Base-by-base conservation (phyloP, 2,329 filamentous ascomycete genomes). In the Pyricularia grisea region DNA sequence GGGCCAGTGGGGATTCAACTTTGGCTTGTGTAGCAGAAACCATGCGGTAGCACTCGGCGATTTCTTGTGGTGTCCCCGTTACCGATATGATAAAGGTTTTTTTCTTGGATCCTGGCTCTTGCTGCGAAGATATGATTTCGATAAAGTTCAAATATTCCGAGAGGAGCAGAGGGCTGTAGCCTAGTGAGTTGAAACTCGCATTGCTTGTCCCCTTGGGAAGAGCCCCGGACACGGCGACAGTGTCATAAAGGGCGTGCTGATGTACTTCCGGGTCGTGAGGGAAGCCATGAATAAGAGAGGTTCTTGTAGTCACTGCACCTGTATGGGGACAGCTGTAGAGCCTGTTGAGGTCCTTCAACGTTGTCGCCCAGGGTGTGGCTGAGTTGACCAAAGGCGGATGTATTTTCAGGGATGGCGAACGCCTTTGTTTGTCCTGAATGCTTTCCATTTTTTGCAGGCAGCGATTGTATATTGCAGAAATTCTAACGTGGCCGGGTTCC, bases 301-400 rank as follows among this genome's bases (percentile, higher is more conserved):
- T 94, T 14, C 92, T 84, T 2, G 88, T 92, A 1, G 92, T 94
- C 36, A 94, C 86, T 17, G 90, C 91, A 70, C 92, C 92, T 0
- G 89, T 93, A 68, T 85, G 80, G 0, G 85, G 81, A 67, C 82
- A 88, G 33, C 80, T 76, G 74, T 91, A 91, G 7, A 94, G 85
- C 1, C 79, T 78, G 58, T 80, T 76, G 4, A 94, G 84, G 71
- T 93, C 86, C 4, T 84, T 81, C 5, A 84, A 77, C 2, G 85
- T 87, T 0, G 90, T 92, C 30, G 91, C 90, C 91, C 91, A 93
- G 0, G 91, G 91, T 67, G 87, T 90, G 33, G 92, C 87, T 0
- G 90, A 91, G 78, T 94, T 94, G 72, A 93, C 81, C 7, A 94
- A 81, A 0, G 90, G 90, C 0, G 90, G 90, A 63, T 81, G 73